Conservation (phyloP, 164 flowering plant species). For the Aristolochia fimbriata region DNA sequence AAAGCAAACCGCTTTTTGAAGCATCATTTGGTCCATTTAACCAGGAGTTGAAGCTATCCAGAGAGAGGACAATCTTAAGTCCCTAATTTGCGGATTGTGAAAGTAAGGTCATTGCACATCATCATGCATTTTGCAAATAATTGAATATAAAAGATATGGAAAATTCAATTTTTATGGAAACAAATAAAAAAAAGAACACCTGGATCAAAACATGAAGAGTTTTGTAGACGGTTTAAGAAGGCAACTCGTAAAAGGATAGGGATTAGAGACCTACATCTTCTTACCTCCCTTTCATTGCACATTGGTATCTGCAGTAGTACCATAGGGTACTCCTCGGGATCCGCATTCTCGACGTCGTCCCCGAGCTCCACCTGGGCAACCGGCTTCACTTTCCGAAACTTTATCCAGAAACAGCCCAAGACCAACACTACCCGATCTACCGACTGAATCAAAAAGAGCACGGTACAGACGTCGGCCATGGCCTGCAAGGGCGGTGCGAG, state of each 20-base stretch:
- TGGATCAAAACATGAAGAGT: too few species aligned
- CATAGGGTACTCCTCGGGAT: slow-evolving; percentile 65
- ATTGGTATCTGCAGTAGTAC: slow-evolving; percentile 89
- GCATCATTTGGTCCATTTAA: too few species aligned
- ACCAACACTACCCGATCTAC: slow-evolving; percentile 70
- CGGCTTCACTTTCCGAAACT: slow-evolving; percentile 55
- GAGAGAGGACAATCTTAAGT: too few species aligned
- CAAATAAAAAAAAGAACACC: too few species aligned
- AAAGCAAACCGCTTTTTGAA: too few species aligned
- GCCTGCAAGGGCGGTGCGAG: slow-evolving; percentile 77
- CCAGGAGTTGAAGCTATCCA: too few species aligned
- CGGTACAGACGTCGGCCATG: slow-evolving; percentile 57
- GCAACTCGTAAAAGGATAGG: not conserved
- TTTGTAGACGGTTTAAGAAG: not conserved
- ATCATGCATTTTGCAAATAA: too few species aligned
- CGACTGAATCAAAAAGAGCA: slow-evolving; percentile 77
- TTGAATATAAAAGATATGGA: too few species aligned
- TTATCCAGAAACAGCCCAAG: slow-evolving; percentile 82
- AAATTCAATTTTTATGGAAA: too few species aligned
- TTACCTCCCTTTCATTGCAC: slow-evolving; percentile 99
- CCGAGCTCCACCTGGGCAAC: slow-evolving; percentile 30
- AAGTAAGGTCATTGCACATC: too few species aligned
- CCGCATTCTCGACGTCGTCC: slow-evolving; percentile 20
- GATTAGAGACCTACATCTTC: slow-evolving; percentile 48
- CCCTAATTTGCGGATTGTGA: too few species aligned